These are phyloP conservation scores for Mycena kentingensis DNA, from an alignment of 768 basidiomycete species.

Conservation along the genomic window DNA sequence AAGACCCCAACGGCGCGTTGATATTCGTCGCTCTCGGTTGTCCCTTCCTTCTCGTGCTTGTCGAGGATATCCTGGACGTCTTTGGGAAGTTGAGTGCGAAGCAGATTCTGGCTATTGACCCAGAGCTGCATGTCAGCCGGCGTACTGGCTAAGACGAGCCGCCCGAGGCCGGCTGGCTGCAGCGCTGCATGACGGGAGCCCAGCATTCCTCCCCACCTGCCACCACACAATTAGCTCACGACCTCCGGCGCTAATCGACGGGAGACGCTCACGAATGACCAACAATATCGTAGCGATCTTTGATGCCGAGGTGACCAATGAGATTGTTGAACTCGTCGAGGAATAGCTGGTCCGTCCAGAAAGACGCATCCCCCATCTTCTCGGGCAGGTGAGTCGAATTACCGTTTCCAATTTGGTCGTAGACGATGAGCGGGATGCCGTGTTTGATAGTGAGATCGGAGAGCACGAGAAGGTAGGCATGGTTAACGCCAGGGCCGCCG, in stretches of 20 bases:
- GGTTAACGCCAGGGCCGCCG: conserved; percentile 54
- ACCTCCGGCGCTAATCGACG: not conserved
- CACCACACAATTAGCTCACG: not conserved
- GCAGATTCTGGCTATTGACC: conserved; percentile 26
- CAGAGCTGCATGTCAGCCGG: conserved; percentile 49
- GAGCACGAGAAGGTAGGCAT: conserved; percentile 42
- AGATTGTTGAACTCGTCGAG: conserved; percentile 53
- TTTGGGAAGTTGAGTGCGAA: conserved; percentile 32
- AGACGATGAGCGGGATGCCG: conserved; percentile 51
- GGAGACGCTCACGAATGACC: conserved; percentile 51
- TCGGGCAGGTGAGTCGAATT: conserved; percentile 55
- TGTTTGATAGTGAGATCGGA: conserved; percentile 38
- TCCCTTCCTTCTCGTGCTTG: conserved; percentile 33
- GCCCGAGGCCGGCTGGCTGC: conserved; percentile 47
- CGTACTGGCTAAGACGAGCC: conserved; percentile 47
- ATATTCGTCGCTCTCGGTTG: conserved; percentile 34
- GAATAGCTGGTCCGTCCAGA: conserved; percentile 56
- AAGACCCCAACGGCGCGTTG: conserved; percentile 29
- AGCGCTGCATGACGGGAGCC: conserved; percentile 37
- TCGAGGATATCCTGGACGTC: conserved; percentile 33
- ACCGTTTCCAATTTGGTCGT: conserved; percentile 61
- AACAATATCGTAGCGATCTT: conserved; percentile 45
- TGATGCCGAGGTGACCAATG: conserved; percentile 44
- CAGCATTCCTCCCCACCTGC: conserved; percentile 50
- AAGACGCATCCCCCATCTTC: conserved; percentile 40